Conservation (phyloP, 345 rosid genomes). For the Salix brachista region DNA sequence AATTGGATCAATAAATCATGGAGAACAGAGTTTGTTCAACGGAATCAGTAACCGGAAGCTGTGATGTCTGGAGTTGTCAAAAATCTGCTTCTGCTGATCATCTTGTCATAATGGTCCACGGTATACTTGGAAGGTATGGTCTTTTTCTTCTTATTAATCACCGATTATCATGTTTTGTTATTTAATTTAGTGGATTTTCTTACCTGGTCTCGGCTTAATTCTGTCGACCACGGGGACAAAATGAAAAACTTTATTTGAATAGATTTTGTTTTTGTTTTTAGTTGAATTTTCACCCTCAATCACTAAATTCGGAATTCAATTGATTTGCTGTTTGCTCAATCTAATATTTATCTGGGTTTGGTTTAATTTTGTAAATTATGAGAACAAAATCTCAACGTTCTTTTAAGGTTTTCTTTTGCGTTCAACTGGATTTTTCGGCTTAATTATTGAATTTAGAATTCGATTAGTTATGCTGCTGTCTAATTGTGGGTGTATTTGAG, state of each 20-base stretch:
- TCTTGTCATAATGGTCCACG: constrained; percentile 94
- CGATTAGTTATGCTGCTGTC: background rate
- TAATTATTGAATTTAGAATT: background rate
- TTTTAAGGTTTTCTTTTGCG: background rate
- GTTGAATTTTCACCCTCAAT: background rate
- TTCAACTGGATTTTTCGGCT: background rate
- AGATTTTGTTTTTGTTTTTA: background rate
- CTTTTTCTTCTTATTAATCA: background rate
- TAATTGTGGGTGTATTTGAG: constrained; percentile 9
- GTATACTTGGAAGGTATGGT: constrained; percentile 80
- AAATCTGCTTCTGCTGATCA: constrained; percentile 74
- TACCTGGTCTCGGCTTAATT: background rate
- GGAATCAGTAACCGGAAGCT: constrained; percentile 61
- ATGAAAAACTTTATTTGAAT: background rate
- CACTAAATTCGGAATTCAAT: background rate
- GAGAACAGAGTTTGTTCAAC: constrained; percentile 54
- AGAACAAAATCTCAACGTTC: background rate
- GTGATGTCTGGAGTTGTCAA: constrained; percentile 69
- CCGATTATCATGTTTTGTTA: background rate
- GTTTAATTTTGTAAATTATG: background rate
- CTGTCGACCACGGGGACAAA: background rate
- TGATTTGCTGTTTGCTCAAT: background rate
- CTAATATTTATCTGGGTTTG: background rate
- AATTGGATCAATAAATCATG: background rate
- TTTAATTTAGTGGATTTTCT: background rate